These are phyloP conservation scores for Scleroderma bovista DNA, from an alignment of 768 basidiomycete genomes.

Conservation along the genomic window DNA sequence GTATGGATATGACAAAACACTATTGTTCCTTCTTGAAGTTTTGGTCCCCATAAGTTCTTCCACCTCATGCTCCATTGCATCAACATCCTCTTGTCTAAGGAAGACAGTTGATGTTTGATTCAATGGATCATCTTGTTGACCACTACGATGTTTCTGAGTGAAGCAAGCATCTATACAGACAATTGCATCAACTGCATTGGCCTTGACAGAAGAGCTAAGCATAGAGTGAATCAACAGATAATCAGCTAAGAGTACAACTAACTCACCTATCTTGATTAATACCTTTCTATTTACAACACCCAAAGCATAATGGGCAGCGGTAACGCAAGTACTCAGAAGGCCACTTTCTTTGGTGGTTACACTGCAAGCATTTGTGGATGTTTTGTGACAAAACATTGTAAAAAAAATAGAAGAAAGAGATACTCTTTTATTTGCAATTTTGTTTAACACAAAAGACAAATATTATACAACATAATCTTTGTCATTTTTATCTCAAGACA, in stretches of 20 bases:
- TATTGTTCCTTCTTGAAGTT: background rate
- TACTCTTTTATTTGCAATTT: too few species aligned
- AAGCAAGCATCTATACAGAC: constrained; percentile 33
- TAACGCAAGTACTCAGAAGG: constrained; percentile 16
- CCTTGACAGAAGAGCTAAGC: constrained; percentile 6
- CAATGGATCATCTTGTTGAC: constrained; percentile 3
- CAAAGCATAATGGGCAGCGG: constrained; percentile 26
- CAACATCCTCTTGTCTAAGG: constrained; percentile 6
- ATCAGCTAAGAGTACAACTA: background rate
- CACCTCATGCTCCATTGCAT: background rate
- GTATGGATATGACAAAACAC: too few species aligned
- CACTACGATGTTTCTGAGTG: constrained; percentile 24
- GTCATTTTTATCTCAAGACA: too few species aligned
- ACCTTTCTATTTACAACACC: background rate
- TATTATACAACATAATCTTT: too few species aligned
- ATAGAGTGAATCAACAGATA: background rate
- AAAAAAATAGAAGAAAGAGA: too few species aligned
- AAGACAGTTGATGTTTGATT: constrained; percentile 17
- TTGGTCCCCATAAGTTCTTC: background rate
- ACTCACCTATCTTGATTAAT: constrained; percentile 2
- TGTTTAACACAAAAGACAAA: too few species aligned
- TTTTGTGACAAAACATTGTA: too few species aligned
- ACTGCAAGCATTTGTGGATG: too few species aligned
- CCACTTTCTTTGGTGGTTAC: background rate
- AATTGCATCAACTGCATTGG: constrained; percentile 20